These are phyloP conservation scores for Tolypocladium album DNA, from an alignment of 2,329 filamentous ascomycete species.

Conservation along the genomic window DNA sequence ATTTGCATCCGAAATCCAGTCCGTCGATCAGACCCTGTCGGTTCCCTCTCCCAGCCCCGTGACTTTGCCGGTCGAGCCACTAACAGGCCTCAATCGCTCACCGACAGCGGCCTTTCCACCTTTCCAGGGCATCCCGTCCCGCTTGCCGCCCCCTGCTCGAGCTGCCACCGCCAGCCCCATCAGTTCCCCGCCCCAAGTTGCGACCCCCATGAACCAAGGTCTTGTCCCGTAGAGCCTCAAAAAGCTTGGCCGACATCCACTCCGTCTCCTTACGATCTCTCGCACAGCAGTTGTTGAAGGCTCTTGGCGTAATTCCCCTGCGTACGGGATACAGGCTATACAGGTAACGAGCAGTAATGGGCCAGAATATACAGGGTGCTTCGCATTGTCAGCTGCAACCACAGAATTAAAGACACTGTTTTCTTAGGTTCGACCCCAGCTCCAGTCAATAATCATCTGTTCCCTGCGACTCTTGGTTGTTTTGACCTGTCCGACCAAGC, in stretches of 20 bases:
- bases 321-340: too few relatives aligned
- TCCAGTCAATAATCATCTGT: background rate
- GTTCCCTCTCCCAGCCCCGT: background rate
- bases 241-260: background rate
- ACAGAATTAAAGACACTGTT: background rate
- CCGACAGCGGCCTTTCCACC: background rate
- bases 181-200: background rate
- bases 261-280: background rate
- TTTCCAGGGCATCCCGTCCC: background rate
- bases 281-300: background rate
- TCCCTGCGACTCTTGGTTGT: background rate
- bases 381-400: background rate
- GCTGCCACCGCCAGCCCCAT: background rate
- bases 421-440: background rate
- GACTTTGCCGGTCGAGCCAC: background rate
- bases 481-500: background rate
- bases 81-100: background rate
- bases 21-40: background rate
- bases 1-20: background rate
- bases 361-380: background rate
- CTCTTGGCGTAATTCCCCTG: background rate
- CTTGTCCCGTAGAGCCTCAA: background rate
- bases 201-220: background rate
- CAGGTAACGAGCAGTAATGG: background rate
- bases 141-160: background rate